These are phyloP conservation scores for Cylindrotheca fusiformis DNA, from an alignment of 108 stramenopile species.

Conservation along the genomic window DNA sequence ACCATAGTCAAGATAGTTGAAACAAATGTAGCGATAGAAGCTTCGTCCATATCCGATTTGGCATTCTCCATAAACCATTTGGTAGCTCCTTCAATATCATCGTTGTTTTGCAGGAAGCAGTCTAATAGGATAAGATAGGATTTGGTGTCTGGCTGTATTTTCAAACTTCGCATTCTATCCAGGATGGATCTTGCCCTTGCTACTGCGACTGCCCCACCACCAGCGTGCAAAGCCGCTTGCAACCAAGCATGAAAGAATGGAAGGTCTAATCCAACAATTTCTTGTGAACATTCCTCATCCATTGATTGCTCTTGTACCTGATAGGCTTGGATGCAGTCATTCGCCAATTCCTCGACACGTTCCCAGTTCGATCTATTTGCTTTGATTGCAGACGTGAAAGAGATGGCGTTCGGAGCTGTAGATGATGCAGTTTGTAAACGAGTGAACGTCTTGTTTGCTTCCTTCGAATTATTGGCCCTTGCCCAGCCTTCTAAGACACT, in stretches of 20 bases:
- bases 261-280: constrained; percentile 10
- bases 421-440: constrained; percentile 3
- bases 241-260: constrained; percentile 32
- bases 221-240: constrained; percentile 5
- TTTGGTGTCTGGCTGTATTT: constrained; percentile 3
- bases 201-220: background rate
- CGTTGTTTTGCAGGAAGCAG: constrained; percentile 6
- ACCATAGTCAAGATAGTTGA: constrained; percentile 7
- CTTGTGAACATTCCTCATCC: background rate
- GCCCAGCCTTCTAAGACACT: constrained; percentile 32
- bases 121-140: constrained; percentile 10
- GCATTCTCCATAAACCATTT: constrained; percentile 24
- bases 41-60: constrained; percentile 20
- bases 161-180: constrained; percentile 7
- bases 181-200: constrained; percentile 5
- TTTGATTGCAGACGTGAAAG: constrained; percentile 31
- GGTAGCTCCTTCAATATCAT: constrained; percentile 29
- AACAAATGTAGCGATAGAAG: constrained; percentile 21
- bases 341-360: constrained; percentile 12
- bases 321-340: constrained; percentile 14
- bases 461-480: constrained; percentile 7
- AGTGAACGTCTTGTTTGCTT: constrained; percentile 20
- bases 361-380: constrained; percentile 20
- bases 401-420: constrained; percentile 16
- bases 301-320: background rate